Conservation (phyloP, 1,139 yeast genomes). For the Saccharomyces hybrid region DNA sequence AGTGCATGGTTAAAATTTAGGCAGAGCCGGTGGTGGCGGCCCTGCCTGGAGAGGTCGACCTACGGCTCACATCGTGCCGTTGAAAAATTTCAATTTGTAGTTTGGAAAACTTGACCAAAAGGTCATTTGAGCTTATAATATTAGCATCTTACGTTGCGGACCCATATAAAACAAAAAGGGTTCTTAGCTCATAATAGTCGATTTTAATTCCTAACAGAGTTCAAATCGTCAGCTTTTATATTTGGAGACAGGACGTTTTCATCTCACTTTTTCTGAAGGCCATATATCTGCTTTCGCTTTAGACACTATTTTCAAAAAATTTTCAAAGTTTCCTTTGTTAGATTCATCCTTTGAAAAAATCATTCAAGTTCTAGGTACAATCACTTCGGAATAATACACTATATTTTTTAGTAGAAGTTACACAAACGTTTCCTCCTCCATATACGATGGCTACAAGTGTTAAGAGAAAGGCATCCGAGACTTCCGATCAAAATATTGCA, state of each 20-base stretch:
- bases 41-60: neutral
- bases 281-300: neutral
- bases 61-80: neutral
- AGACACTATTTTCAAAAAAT: neutral
- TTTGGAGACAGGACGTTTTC: neutral
- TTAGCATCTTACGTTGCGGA: neutral
- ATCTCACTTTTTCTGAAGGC: neutral
- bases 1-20: neutral
- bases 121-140: neutral
- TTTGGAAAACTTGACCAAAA: neutral
- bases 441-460: constrained; percentile 10
- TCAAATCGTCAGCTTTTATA: neutral
- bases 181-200: neutral
- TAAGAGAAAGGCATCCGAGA: constrained; percentile 13
- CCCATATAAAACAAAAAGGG: neutral
- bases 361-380: neutral
- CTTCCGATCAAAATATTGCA: constrained; percentile 2
- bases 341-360: neutral
- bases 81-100: constrained; percentile 1
- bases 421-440: neutral
- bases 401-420: neutral
- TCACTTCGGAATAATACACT: neutral
- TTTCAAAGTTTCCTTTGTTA: neutral
- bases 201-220: neutral
- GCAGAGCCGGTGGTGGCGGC: neutral